Percentiles rank a stretch among this genome's conserved stretches.
These are phyloP conservation scores for Ensete ventricosum DNA, from an alignment of 176 grass and related monocot species.

Conservation along the genomic window DNA sequence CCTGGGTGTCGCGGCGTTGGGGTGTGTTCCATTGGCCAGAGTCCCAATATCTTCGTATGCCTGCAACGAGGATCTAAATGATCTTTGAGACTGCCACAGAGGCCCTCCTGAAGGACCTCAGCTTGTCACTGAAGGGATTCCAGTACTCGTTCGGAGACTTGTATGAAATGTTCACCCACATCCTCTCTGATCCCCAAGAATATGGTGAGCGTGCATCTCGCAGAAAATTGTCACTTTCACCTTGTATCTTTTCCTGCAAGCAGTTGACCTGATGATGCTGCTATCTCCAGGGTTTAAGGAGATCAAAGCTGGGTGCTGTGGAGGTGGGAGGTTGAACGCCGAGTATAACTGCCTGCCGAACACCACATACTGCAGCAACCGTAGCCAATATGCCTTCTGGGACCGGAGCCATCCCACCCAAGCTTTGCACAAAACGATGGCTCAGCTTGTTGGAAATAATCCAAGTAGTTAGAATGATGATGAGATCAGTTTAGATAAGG, in stretches of 20 bases:
- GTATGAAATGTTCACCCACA: neutral
- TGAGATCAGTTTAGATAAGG: no score
- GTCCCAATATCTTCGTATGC: neutral
- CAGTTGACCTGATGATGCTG: no score
- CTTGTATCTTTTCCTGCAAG: neutral
- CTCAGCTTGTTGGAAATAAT: no score
- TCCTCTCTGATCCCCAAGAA: neutral
- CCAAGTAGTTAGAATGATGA: no score
- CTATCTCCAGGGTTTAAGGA: conserved; percentile 9
- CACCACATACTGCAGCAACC: conserved; percentile 13
- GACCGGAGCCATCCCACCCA: conserved; percentile 25
- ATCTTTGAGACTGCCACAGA: conserved; percentile 12
- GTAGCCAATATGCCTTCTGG: conserved; percentile 21
- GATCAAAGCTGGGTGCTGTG: conserved; percentile 13
- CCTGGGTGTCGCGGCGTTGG: neutral
- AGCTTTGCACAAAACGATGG: conserved; percentile 12
- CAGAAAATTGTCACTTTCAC: no score
- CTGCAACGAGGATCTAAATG: conserved; percentile 24
- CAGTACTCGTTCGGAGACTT: conserved; percentile 20
- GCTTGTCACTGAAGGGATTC: conserved; percentile 16
- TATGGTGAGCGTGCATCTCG: conserved; percentile 11
- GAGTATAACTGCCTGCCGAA: conserved; percentile 16
- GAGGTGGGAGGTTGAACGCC: conserved; percentile 19
- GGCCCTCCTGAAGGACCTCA: conserved; percentile 16
- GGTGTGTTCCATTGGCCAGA: conserved; percentile 20